These are phyloP conservation scores for Nyctanthes arbortristis DNA, from an alignment of 257 asterid species.

Conservation along the genomic window DNA sequence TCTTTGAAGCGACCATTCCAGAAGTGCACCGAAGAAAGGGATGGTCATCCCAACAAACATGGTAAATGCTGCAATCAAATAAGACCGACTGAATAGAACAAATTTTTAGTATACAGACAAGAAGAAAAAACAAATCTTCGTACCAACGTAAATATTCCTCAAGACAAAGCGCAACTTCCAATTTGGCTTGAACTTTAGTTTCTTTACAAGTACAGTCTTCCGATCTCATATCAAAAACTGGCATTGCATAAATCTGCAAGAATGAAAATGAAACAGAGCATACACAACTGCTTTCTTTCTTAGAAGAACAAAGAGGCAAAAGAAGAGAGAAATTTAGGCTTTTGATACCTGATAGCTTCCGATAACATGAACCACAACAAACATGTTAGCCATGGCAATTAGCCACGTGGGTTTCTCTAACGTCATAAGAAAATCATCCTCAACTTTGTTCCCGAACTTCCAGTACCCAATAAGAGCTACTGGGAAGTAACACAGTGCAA, in stretches of 20 bases:
- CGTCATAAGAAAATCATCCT: conserved; percentile 18
- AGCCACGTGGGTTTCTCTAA: conserved; percentile 36
- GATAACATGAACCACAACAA: too few species aligned
- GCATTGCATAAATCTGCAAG: too few species aligned
- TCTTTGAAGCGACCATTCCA: too few species aligned
- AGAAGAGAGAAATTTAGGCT: conserved; percentile 7
- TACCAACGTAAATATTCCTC: too few species aligned
- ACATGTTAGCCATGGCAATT: conserved; percentile 43
- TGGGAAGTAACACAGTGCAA: conserved; percentile 40
- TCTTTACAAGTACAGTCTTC: too few species aligned
- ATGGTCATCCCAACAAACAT: conserved; percentile 43
- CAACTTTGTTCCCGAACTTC: conserved; percentile 23
- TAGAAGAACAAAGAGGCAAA: neutral
- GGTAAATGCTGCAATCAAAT: conserved; percentile 36
- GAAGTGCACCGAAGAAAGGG: conserved; percentile 48
- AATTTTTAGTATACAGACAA: neutral
- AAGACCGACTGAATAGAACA: neutral
- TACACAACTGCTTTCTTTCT: neutral
- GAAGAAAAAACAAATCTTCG: neutral
- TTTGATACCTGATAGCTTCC: conserved; percentile 34
- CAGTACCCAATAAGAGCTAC: conserved; percentile 38
- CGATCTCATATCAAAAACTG: too few species aligned
- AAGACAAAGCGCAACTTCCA: too few species aligned
- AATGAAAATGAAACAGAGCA: neutral
- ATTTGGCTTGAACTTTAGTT: too few species aligned